Evolutionary conservation across 2,329 filamentous ascomycete species (phyloP), one percentile per base, ranked within the genome.

Genomic region (Parasarocladium wereldwijsianum): DNA sequence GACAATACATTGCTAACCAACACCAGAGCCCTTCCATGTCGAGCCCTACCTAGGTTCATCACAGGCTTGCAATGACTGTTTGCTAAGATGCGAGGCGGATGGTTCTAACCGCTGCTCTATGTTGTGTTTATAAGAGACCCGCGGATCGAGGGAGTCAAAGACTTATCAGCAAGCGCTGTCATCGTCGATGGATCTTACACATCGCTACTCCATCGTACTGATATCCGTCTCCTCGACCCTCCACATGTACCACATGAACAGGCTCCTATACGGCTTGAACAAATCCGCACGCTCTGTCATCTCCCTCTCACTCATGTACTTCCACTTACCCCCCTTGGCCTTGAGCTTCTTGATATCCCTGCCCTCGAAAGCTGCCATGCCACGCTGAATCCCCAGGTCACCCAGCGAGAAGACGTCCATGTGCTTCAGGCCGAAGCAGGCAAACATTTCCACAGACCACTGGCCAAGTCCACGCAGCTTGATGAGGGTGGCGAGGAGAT

Each of bases 181-280:
- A 6, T 24, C 7, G 12, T n/a, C 12, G 12, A 24, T 24, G 22
- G 15, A 24, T 22, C 8, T 17, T 27, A 12, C 28, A 21, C 29
- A 34, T 23, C 18, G 32, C 28, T 40, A 49, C 44, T 70, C 68
- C 50, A 76, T 46, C 3, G 66, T 66, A 37, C 64, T 72, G 16
- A 86, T 56, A 51, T 92, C 79, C 4, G 84, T 83, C 46, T 84
- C 73, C 47, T 78, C 79, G 8, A 87, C 74, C 35, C 78, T 64
- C 86, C 87, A 94, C 81, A 93, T 93, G 50, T 93, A 93, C 86
- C 86, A 94, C 86, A 94, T 94, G 46, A 93, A 93, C 24, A 94
- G 50, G 43, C 78, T 90, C 46, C 86, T 76, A 54, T 93, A 96
- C 4, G 87, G 90, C 34, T 68, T 66, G 51, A 93, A 98, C 46